These are phyloP conservation scores for Diaporthe aspalathi DNA, from an alignment of 2,329 filamentous ascomycete genomes.

Conservation along the genomic window DNA sequence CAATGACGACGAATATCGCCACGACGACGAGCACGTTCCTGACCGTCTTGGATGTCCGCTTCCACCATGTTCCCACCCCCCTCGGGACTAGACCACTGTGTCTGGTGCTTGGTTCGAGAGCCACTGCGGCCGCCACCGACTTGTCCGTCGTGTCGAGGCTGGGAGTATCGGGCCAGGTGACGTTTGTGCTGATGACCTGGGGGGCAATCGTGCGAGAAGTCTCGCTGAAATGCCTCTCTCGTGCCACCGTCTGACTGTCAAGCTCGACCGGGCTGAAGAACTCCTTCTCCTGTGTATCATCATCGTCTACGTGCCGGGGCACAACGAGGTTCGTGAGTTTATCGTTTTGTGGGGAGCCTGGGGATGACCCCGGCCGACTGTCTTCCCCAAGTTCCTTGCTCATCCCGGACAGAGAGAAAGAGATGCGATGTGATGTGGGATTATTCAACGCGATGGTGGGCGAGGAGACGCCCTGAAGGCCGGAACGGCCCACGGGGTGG, in stretches of 20 bases:
- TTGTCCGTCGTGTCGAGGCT: constrained; percentile 1
- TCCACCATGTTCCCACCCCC: constrained; percentile 13
- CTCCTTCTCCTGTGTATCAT: constrained; percentile 1
- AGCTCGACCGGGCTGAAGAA: constrained; percentile 19
- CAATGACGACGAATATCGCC: not conserved
- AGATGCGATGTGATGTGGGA: too few species aligned
- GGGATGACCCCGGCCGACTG: not conserved
- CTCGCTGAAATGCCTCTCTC: constrained; percentile 28
- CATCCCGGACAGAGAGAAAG: not conserved
- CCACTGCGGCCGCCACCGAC: not conserved
- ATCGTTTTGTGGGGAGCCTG: not conserved
- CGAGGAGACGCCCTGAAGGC: not conserved
- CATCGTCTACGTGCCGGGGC: not conserved
- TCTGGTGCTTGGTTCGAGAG: not conserved
- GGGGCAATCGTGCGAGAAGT: constrained; percentile 14
- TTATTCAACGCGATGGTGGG: not conserved
- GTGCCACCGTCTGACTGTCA: constrained; percentile 18
- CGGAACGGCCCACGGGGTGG: not conserved
- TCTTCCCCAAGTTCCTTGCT: not conserved
- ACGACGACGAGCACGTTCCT: constrained; percentile 13
- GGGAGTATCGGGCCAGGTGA: not conserved
- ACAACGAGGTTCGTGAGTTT: not conserved
- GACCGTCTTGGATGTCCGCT: constrained; percentile 4
- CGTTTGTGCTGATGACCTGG: constrained; percentile 15
- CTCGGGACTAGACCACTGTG: constrained; percentile 3